These are phyloP conservation scores for Apocynum venetum DNA, from an alignment of 257 asterid species.

Conservation along the genomic window DNA sequence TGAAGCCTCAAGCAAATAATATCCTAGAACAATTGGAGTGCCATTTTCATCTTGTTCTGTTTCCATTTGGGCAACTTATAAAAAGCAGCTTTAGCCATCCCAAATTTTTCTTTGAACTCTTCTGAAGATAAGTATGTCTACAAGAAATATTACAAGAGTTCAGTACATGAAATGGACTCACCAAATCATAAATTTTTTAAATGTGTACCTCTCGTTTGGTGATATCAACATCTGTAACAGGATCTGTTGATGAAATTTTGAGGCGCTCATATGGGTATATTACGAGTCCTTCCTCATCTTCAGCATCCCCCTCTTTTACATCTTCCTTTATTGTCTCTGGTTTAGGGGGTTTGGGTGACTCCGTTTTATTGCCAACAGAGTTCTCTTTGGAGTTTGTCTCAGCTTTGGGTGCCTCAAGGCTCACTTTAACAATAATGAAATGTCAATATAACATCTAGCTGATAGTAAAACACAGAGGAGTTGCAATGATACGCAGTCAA, in stretches of 20 bases:
- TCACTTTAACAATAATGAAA: constrained; percentile 35
- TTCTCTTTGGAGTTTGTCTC: constrained; percentile 54
- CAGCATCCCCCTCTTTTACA: constrained; percentile 73
- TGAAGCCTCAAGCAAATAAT: constrained; percentile 15
- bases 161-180: background rate
- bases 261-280: constrained; percentile 77
- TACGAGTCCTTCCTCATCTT: constrained; percentile 84
- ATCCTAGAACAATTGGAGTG: constrained; percentile 66
- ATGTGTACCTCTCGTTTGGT: constrained; percentile 87
- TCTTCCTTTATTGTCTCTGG: constrained; percentile 90
- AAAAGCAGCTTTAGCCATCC: constrained; percentile 68
- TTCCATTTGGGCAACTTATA: constrained; percentile 96
- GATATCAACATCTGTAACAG: constrained; percentile 65
- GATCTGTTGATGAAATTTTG: constrained; percentile 61
- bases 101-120: constrained; percentile 88
- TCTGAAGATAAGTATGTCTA: constrained; percentile 76
- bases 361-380: constrained; percentile 36
- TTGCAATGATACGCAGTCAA: constrained; percentile 8
- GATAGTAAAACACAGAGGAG: background rate
- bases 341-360: constrained; percentile 46
- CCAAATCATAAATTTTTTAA: constrained; percentile 3
- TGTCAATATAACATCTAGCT: background rate
- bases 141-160: constrained; percentile 19
- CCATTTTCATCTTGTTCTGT: constrained; percentile 95
- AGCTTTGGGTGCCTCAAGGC: constrained; percentile 42